A percentile compares a stretch with the other conserved stretches of the same genome.
phyloP scores from a whole-genome alignment of 1,139 yeast species.

The Debaryomyces coudertii region DNA sequence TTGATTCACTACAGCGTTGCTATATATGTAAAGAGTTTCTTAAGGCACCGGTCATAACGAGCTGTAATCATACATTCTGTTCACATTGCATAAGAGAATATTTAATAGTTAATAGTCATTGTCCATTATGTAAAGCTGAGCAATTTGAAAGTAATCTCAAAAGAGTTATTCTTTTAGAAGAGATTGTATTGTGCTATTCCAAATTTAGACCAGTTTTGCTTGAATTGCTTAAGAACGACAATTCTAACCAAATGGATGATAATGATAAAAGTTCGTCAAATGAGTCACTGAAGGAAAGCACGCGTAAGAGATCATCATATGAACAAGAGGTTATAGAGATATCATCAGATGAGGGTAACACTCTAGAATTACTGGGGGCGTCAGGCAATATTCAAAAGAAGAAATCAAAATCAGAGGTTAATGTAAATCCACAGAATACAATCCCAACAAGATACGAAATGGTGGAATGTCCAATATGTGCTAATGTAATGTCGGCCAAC shows the following conservation, averaged over 20 bases:
- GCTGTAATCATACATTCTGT: conserved; percentile 91
- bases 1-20: conserved; percentile 79
- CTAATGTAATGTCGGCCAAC: conserved; percentile 54
- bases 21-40: conserved; percentile 90
- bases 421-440: conserved; percentile 13
- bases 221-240: conserved; percentile 21
- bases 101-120: conserved; percentile 57
- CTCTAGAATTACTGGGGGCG: background rate
- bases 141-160: conserved; percentile 72
- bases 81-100: conserved; percentile 84
- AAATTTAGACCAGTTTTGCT: conserved; percentile 45
- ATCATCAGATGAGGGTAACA: conserved; percentile 17
- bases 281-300: background rate
- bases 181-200: conserved; percentile 60
- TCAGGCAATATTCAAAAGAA: conserved; percentile 9
- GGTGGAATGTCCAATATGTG: conserved; percentile 76
- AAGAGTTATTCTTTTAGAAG: conserved; percentile 74
- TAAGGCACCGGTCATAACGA: conserved; percentile 79
- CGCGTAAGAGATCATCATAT: conserved; percentile 6
- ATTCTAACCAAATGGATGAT: background rate
- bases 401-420: conserved; percentile 13
- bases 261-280: background rate
- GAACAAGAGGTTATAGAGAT: conserved; percentile 25
- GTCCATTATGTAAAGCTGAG: conserved; percentile 81
- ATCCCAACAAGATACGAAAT: conserved; percentile 24